Evolutionary conservation across 2,329 filamentous ascomycete species (phyloP).

Genomic region (Thelonectria olida): DNA sequence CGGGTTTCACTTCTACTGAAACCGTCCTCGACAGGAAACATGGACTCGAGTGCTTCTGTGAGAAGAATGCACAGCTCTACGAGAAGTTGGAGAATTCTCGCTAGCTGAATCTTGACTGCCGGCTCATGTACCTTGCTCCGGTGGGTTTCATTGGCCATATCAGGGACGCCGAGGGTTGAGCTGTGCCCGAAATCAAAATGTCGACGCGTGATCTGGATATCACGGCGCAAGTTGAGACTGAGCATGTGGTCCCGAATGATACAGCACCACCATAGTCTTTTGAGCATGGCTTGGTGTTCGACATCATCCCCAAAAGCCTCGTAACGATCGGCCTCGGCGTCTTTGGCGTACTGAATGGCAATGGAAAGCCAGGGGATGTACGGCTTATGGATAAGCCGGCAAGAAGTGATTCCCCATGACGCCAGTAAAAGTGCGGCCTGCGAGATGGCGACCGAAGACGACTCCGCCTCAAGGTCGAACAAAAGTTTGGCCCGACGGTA

Average conservation of each 20-base stretch:
- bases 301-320: background rate
- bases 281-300: background rate
- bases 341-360: background rate
- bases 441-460: background rate
- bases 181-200: background rate
- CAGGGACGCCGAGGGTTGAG: background rate
- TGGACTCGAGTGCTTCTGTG: background rate
- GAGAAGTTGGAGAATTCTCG: background rate
- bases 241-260: background rate
- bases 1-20: no score
- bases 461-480: background rate
- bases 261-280: background rate
- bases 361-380: background rate
- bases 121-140: background rate
- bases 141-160: background rate
- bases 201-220: background rate
- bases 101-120: background rate
- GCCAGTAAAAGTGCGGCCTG: background rate
- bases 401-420: background rate
- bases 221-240: background rate
- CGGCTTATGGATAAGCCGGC: background rate
- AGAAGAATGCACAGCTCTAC: background rate
- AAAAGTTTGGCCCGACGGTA: background rate
- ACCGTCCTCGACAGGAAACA: no score
- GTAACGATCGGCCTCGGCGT: background rate